Evolutionary conservation across 192 early-diverging fungal genomes (phyloP).

Genomic region (Rhizophagus sp.): DNA sequence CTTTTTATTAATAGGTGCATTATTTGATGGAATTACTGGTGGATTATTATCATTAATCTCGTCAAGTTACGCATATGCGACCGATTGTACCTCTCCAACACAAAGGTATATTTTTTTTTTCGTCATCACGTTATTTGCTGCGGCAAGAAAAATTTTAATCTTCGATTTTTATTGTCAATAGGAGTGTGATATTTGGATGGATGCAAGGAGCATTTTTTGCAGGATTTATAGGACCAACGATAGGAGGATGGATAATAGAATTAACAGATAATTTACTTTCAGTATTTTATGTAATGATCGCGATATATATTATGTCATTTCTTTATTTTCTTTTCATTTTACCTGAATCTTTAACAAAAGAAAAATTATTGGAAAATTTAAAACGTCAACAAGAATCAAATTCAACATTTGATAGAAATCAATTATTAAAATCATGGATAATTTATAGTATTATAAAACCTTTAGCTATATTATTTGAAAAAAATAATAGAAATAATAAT

Average conservation of each 20-base stretch:
- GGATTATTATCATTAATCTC: not conserved
- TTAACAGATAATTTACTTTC: constrained; percentile 7
- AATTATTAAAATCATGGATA: not conserved
- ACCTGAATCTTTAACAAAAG: constrained; percentile 23
- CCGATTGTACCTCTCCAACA: constrained; percentile 12
- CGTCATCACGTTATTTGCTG: not conserved
- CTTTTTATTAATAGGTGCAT: not conserved
- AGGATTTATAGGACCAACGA: not conserved
- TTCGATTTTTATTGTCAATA: not conserved
- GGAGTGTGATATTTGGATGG: constrained; percentile 23
- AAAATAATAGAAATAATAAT: not conserved
- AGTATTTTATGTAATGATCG: constrained; percentile 4
- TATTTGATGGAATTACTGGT: constrained; percentile 11
- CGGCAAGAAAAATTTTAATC: not conserved
- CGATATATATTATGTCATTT: not conserved
- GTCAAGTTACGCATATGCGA: constrained; percentile 2
- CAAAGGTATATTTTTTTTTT: constrained; percentile 11
- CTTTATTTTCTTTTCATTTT: constrained; percentile 16
- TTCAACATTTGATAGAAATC: too few species aligned
- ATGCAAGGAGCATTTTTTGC: not conserved
- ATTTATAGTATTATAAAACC: not conserved
- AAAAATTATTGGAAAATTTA: not conserved
- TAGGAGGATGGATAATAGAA: constrained; percentile 7
- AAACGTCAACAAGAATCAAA: not conserved
- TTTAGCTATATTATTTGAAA: constrained; percentile 8